These are phyloP conservation scores for Podila minutissima DNA, from an alignment of 192 early-diverging fungal genomes.

Conservation along the genomic window DNA sequence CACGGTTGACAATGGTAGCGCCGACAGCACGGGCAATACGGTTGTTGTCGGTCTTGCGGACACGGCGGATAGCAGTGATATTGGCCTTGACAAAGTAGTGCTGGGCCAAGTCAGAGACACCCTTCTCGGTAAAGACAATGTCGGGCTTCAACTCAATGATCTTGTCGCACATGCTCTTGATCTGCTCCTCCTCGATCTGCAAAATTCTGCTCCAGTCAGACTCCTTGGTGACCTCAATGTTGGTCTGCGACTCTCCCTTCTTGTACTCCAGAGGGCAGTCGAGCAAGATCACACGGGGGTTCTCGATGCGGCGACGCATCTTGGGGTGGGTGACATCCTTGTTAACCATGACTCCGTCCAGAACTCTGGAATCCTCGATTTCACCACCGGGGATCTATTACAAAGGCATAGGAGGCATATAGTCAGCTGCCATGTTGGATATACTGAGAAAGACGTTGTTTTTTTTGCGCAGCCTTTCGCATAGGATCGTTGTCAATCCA, in stretches of 20 bases:
- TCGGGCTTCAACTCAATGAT: conserved; percentile 97
- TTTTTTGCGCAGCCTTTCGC: too few species aligned
- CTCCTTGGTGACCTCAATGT: conserved; percentile 98
- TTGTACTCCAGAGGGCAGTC: conserved; percentile 99
- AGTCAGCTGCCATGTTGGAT: neutral
- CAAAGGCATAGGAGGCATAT: neutral
- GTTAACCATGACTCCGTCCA: conserved; percentile 99
- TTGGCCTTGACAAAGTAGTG: conserved; percentile 98
- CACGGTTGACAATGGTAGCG: conserved; percentile 95
- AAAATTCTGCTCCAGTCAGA: conserved; percentile 95
- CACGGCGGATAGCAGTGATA: conserved; percentile 97
- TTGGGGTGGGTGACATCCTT: conserved; percentile 99
- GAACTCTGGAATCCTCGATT: conserved; percentile 94
- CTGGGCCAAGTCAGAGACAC: conserved; percentile 98
- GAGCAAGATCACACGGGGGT: conserved; percentile 94
- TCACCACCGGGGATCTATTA: conserved; percentile 93
- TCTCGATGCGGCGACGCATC: conserved; percentile 94
- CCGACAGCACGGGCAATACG: conserved; percentile 98
- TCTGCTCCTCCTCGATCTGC: conserved; percentile 99
- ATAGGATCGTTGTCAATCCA: too few species aligned
- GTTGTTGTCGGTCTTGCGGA: conserved; percentile 99
- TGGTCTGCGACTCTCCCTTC: conserved; percentile 99
- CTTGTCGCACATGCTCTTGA: conserved; percentile 96
- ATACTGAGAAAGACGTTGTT: too few species aligned
- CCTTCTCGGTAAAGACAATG: conserved; percentile 98